Evolutionary conservation across 345 rosid genomes (phyloP).

Genomic region (Salix arbutifolia): DNA sequence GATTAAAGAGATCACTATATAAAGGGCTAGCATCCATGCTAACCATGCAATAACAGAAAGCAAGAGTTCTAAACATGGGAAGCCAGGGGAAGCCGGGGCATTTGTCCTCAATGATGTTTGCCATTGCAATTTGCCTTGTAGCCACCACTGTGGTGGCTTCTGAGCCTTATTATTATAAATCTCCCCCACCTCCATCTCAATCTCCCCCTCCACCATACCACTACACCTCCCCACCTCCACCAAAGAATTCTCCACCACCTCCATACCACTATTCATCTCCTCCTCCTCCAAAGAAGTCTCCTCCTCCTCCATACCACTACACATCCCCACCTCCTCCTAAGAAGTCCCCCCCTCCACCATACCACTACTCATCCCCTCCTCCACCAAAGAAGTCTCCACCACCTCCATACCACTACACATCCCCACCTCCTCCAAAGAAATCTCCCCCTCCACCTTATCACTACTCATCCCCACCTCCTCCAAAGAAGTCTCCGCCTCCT

Average conservation of each 20-base stretch:
- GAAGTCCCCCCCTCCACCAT: not conserved
- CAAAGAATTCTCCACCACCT: not conserved
- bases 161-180: slow-evolving; percentile 20
- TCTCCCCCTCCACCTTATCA: not conserved
- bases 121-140: slow-evolving; percentile 27
- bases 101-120: slow-evolving; percentile 27
- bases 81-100: slow-evolving; percentile 15
- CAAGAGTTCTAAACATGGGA: slow-evolving; percentile 22
- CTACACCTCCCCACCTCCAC: slow-evolving; percentile 9
- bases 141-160: slow-evolving; percentile 18
- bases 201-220: slow-evolving; percentile 2
- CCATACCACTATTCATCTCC: slow-evolving; percentile 11
- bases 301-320: slow-evolving; percentile 15
- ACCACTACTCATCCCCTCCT: slow-evolving; percentile 1
- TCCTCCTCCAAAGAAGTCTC: slow-evolving; percentile 6
- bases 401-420: not conserved
- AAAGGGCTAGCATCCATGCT: slow-evolving; percentile 3
- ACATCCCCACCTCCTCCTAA: slow-evolving; percentile 12
- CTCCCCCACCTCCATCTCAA: not conserved
- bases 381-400: not conserved
- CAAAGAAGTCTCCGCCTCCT: not conserved
- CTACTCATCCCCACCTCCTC: slow-evolving; percentile 13
- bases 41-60: slow-evolving; percentile 3
- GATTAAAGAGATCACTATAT: slow-evolving; percentile 22
- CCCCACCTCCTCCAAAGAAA: not conserved